phyloP scores from a whole-genome alignment of 1,284 basidiomycete genomes.

The Vanrija humicola region DNA sequence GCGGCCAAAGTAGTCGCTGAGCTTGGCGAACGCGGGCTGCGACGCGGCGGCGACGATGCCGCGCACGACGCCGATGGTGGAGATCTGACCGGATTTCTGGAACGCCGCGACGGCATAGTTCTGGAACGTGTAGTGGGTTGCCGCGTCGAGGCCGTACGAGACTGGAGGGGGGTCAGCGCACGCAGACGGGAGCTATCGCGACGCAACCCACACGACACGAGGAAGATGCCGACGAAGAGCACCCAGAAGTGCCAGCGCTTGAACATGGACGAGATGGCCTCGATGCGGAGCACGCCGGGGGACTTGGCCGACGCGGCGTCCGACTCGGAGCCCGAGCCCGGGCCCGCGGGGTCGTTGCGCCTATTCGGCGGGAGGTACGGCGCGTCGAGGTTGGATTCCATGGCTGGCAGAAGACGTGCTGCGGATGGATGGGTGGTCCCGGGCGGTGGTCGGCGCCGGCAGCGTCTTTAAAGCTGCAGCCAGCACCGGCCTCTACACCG shows the following conservation, averaged over 20 bases:
- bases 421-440: too few species aligned
- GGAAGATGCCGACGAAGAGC: slow-evolving; percentile 47
- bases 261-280: slow-evolving; percentile 6
- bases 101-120: slow-evolving; percentile 17
- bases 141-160: neutral
- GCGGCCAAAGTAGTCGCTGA: slow-evolving; percentile 49
- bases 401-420: too few species aligned
- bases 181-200: too few species aligned
- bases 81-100: slow-evolving; percentile 27
- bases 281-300: slow-evolving; percentile 7
- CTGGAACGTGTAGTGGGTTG: slow-evolving; percentile 16
- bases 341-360: too few species aligned
- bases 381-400: too few species aligned
- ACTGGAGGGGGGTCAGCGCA: neutral
- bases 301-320: neutral
- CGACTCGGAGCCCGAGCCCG: too few species aligned
- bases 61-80: slow-evolving; percentile 43
- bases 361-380: too few species aligned
- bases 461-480: too few species aligned
- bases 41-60: slow-evolving; percentile 35
- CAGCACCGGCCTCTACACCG: too few species aligned
- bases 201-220: slow-evolving; percentile 36
- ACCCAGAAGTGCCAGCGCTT: slow-evolving; percentile 1
- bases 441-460: too few species aligned
- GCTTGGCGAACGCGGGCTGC: slow-evolving; percentile 42